These are phyloP conservation scores for Dunaliella sp. DNA, from an alignment of 139 green algal genomes.

Conservation along the genomic window DNA sequence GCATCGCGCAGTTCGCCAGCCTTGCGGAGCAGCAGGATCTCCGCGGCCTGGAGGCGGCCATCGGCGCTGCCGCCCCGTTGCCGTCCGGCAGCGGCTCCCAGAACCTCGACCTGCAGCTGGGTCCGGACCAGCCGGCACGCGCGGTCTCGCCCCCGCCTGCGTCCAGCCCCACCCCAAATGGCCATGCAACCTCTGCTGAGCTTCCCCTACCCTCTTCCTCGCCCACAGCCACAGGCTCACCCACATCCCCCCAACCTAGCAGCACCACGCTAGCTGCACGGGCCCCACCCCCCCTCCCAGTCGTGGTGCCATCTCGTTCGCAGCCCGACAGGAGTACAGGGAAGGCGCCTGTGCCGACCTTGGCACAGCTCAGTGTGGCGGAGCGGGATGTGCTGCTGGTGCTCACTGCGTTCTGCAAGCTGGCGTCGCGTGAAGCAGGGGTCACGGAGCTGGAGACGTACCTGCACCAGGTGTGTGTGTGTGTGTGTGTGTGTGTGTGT, in stretches of 20 bases:
- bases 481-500: constrained; percentile 11
- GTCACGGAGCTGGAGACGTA: constrained; percentile 61
- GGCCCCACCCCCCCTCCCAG: neutral
- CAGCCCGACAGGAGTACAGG: no score
- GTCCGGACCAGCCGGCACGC: neutral
- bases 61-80: constrained; percentile 8
- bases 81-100: neutral
- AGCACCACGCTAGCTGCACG: neutral
- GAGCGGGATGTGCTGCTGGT: constrained; percentile 80
- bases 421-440: constrained; percentile 57
- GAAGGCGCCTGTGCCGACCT: neutral
- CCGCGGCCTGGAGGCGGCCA: constrained; percentile 45
- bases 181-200: neutral
- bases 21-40: constrained; percentile 78
- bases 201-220: neutral
- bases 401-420: constrained; percentile 86
- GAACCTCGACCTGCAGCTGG: neutral
- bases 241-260: neutral
- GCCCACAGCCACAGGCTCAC: neutral
- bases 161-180: neutral
- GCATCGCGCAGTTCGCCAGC: constrained; percentile 62
- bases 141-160: neutral
- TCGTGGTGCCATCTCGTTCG: neutral
- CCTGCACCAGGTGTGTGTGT: constrained; percentile 40
- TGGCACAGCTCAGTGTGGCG: constrained; percentile 17